Evolutionary conservation across 257 asterid species (phyloP).

Genomic region (Paraleonurus japonicus): DNA sequence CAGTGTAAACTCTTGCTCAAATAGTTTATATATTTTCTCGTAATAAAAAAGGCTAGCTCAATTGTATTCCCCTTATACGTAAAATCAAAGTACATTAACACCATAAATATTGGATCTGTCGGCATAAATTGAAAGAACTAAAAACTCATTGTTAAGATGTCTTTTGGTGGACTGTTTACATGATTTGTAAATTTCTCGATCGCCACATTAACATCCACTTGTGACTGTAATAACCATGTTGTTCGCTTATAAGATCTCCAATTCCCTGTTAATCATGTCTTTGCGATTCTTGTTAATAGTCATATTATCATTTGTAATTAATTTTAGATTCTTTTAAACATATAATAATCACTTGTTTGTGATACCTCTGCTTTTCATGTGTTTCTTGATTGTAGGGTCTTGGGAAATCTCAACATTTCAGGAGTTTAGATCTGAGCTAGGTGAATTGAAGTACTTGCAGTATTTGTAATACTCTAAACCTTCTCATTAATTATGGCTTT

Average conservation of each 20-base stretch:
- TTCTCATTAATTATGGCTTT: slow-evolving; percentile 14
- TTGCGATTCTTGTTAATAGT: background rate
- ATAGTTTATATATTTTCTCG: no score
- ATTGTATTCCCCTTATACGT: no score
- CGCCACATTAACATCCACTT: no score
- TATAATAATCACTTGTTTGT: background rate
- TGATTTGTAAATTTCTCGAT: no score
- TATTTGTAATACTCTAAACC: slow-evolving; percentile 53
- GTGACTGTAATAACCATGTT: slow-evolving; percentile 69
- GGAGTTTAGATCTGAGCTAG: slow-evolving; percentile 81
- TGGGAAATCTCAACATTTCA: slow-evolving; percentile 90
- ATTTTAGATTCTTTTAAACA: background rate
- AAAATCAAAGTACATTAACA: no score
- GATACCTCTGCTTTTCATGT: slow-evolving; percentile 1
- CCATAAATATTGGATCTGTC: no score
- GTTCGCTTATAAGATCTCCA: slow-evolving; percentile 74
- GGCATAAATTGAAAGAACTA: no score
- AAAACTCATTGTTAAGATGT: no score
- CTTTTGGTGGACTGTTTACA: no score
- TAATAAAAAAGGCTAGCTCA: no score
- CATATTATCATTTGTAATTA: no score
- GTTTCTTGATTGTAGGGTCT: slow-evolving; percentile 50
- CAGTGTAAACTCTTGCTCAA: no score
- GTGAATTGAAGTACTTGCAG: slow-evolving; percentile 80
- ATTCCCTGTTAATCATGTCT: background rate